Base-by-base conservation (phyloP, 1,284 basidiomycete species). In the Puccinia brachypodii region DNA sequence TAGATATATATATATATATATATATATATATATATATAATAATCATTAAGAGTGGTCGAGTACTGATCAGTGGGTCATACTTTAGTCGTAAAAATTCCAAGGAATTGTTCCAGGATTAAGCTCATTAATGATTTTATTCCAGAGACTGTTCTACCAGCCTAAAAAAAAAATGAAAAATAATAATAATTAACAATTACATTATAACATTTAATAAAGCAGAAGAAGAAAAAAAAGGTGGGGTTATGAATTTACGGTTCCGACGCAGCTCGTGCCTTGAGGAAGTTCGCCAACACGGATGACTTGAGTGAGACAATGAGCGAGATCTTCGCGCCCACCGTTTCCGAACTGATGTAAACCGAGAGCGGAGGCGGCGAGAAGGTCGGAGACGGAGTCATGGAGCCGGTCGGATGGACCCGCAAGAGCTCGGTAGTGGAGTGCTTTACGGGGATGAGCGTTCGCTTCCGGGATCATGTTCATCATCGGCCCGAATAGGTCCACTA, bases 51-150 rank as follows among this genome's bases (percentile, higher is more conserved):
- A n/a, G n/a, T n/a, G n/a, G n/a, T n/a, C n/a, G n/a, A n/a, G n/a
- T n/a, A n/a, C n/a, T n/a, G n/a, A n/a, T n/a, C n/a, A n/a, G 9
- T 53, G 3, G 53, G n/a, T 25, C 53, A 7, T 3, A 68, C 64
- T 40, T 25, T 42, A n/a, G 64, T 68, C 2, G 64, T n/a, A 19
- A 68, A 68, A 25, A 68, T 68, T 25, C 64, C 64, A 1, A 68
- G n/a, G 36, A 25, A 68, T 68, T 68, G 64, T 44, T 68, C 64
- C 16, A 68, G 64, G 22, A 25, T 14, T 25, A 68, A n/a, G n/a
- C 44, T 68, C 22, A 44, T 14, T 7, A 68, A 22, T 6, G 64
- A 42, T 28, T 11, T 42, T 22, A 68, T 68, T 28, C 64, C 64
- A 1, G 64, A 68, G n/a, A 42, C n/a, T 16, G 64, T 68, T 42